Evolutionary conservation across 2,329 filamentous ascomycete genomes (phyloP).

Genomic region (Alternaria solani): DNA sequence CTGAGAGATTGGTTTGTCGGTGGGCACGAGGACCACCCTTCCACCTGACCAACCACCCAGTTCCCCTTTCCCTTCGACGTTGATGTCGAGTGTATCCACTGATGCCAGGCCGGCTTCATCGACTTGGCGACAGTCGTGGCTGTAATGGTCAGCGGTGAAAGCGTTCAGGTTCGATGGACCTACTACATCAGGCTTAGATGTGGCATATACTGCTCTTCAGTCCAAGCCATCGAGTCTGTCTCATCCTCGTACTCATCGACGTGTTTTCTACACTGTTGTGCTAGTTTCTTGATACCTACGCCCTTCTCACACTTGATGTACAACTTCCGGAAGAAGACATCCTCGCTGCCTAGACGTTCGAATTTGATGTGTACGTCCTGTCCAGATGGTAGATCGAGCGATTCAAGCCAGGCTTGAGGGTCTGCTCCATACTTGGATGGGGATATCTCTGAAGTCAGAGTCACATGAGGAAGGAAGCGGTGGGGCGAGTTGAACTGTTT

Average conservation of each 20-base stretch:
- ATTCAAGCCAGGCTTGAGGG: slow-evolving; percentile 51
- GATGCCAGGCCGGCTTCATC: slow-evolving; percentile 29
- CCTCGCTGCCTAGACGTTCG: slow-evolving; percentile 43
- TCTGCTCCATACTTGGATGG: slow-evolving; percentile 34
- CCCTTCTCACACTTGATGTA: slow-evolving; percentile 48
- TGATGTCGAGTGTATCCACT: slow-evolving; percentile 37
- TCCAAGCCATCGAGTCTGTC: slow-evolving; percentile 41
- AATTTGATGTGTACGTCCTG: slow-evolving; percentile 39
- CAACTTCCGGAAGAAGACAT: slow-evolving; percentile 52
- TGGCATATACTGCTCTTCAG: slow-evolving; percentile 44
- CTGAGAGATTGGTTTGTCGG: slow-evolving; percentile 46
- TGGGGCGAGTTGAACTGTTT: slow-evolving; percentile 47
- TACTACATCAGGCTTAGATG: slow-evolving; percentile 55
- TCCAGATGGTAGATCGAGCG: slow-evolving; percentile 32
- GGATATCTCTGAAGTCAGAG: slow-evolving; percentile 51
- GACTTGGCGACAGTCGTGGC: slow-evolving; percentile 39
- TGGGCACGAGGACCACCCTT: slow-evolving; percentile 52
- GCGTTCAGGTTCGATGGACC: slow-evolving; percentile 33
- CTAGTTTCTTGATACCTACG: slow-evolving; percentile 38
- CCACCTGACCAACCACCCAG: slow-evolving; percentile 48
- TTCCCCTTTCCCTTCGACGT: slow-evolving; percentile 29
- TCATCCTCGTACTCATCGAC: slow-evolving; percentile 38
- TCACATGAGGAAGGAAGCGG: slow-evolving; percentile 54
- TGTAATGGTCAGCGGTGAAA: slow-evolving; percentile 9
- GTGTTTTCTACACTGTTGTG: slow-evolving; percentile 33